Percentiles rank a stretch among this genome's conserved stretches.
phyloP scores from a whole-genome alignment of 2,329 filamentous ascomycete species.

The Trichophyton rubrum region DNA sequence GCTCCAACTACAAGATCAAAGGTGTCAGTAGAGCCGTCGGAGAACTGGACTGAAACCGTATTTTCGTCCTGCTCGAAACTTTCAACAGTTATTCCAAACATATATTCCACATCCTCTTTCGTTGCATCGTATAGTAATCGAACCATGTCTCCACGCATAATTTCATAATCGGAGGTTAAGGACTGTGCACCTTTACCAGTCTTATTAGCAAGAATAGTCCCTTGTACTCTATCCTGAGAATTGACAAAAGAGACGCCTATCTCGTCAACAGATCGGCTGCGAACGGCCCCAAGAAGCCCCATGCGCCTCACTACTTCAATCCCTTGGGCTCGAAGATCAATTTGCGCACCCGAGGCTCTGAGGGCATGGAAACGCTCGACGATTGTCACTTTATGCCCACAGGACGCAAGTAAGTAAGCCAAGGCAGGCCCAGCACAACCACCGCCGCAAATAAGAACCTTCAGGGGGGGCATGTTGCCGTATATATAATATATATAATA shows the following conservation, averaged over 20 bases:
- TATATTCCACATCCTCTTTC: constrained; percentile 28
- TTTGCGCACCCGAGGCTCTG: constrained; percentile 21
- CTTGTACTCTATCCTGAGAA: constrained; percentile 18
- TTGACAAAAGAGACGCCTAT: constrained; percentile 23
- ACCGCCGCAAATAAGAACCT: constrained; percentile 26
- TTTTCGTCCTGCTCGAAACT: constrained; percentile 24
- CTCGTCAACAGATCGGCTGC: constrained; percentile 15
- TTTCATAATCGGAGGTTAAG: constrained; percentile 28
- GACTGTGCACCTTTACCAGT: constrained; percentile 21
- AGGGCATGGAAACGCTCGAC: constrained; percentile 26
- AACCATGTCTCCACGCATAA: constrained; percentile 25
- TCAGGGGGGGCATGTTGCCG: constrained; percentile 17
- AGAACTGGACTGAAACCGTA: constrained; percentile 31
- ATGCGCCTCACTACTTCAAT: constrained; percentile 27
- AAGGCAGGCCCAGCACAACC: constrained; percentile 25
- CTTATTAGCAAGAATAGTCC: constrained; percentile 21
- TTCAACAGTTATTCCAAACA: constrained; percentile 29
- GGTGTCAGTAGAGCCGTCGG: constrained; percentile 30
- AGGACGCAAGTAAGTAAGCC: constrained; percentile 27
- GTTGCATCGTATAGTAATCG: constrained; percentile 25
- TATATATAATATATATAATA: background rate
- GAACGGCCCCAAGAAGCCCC: constrained; percentile 22
- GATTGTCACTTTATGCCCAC: constrained; percentile 24
- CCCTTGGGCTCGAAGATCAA: constrained; percentile 26
- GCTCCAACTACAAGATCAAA: constrained; percentile 46